Base-by-base conservation (phyloP, 1,284 basidiomycete genomes). In the Ustilago bromivora region DNA sequence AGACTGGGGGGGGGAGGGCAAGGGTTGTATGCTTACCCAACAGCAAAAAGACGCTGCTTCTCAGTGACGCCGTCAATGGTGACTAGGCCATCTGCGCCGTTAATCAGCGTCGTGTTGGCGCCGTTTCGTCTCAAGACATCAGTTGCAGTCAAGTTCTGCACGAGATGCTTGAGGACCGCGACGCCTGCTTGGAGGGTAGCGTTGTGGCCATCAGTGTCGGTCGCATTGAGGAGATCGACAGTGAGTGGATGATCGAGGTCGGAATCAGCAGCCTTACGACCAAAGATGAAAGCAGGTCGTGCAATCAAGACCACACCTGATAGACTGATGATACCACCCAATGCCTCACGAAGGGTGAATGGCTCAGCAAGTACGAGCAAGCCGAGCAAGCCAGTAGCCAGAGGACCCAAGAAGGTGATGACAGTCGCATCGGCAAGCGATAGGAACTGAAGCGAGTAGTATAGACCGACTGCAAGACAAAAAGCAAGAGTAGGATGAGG, bases 381-480 rank as follows among this genome's bases (percentile, higher is more conserved):
- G 0, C 91, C 93, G 2, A 91, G 87, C n/a, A 94, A 83, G 0
- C 90, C 91, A 0, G 92, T 93, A 11, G 89, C 88, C 63, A 91
- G 89, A 0, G 94, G 94, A 0, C 89, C 86, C 10, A 95, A 88
- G 87, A 94, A 94, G 0, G 91, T 91, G 57, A 95, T 88, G 15
- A 93, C 92, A 0, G 91, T 92, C 0, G 92, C 90, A 82, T 94
- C 93, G 12, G 92, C 92, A 0, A 94, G 87, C 0, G 91, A 90
- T 28, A 92, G 88, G 73, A 90, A 91, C 67, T 91, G 88, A 12
- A 94, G 87, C 1, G 91, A 90, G 82, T 91, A 92, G 84, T 94
- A 94, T 2, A 91, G 87, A 89, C 91, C 71, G 90, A 90, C 56
- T 57, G n/a, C 66, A 15, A 38, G 40, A 53, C 7, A 13, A 8